phyloP scores from a whole-genome alignment of 73 alveolate species.

The Effrenium voratum region DNA sequence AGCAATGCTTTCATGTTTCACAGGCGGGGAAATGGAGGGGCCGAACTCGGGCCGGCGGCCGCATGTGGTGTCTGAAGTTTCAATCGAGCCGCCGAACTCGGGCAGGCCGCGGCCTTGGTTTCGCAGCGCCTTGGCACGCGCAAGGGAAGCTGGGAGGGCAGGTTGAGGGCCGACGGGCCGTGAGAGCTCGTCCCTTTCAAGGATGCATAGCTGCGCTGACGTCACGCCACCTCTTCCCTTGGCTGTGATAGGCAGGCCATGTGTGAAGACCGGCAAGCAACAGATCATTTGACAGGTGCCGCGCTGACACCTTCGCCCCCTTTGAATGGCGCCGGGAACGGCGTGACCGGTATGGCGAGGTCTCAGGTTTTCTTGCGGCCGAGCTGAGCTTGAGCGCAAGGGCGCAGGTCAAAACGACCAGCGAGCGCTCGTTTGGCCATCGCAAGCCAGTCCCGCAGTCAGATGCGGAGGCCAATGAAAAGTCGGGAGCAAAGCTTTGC shows the following conservation, averaged over 20 bases:
- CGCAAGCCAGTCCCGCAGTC: too few relatives aligned
- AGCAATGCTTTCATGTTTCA: constrained; percentile 49
- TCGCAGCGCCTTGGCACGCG: constrained; percentile 5
- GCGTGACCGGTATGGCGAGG: too few relatives aligned
- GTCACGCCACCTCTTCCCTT: constrained; percentile 60
- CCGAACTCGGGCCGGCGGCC: background rate
- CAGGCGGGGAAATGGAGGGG: constrained; percentile 34
- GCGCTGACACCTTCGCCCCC: too few relatives aligned
- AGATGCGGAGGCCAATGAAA: too few relatives aligned
- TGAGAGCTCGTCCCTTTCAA: background rate
- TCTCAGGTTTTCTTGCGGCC: too few relatives aligned
- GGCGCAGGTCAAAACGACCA: too few relatives aligned
- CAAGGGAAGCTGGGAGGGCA: background rate
- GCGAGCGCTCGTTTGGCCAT: too few relatives aligned
- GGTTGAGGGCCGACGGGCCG: background rate
- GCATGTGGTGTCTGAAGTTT: background rate
- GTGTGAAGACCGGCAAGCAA: too few relatives aligned
- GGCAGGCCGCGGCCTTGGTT: constrained; percentile 90
- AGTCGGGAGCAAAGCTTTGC: too few relatives aligned
- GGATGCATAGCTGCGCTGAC: constrained; percentile 54
- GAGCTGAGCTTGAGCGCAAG: too few relatives aligned
- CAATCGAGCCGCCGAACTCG: background rate
- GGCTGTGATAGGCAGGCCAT: constrained; percentile 43
- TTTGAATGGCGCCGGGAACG: too few relatives aligned
- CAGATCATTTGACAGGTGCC: too few relatives aligned